Percentiles rank a stretch among this genome's conserved stretches.
These are phyloP conservation scores for Pleomassaria siparia DNA, from an alignment of 2,329 filamentous ascomycete species.

Conservation along the genomic window DNA sequence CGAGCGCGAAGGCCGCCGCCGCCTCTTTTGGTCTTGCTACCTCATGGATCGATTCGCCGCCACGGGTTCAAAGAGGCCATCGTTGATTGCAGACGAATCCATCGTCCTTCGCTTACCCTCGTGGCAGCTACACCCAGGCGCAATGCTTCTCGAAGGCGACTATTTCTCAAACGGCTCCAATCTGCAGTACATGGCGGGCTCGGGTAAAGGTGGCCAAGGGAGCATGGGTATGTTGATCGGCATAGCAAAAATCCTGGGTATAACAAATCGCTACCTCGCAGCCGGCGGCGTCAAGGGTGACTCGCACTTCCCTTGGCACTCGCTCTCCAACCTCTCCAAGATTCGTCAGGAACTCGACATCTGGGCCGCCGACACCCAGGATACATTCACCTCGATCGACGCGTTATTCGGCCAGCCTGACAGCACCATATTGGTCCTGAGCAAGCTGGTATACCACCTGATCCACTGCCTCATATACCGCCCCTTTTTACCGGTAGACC, in stretches of 20 bases:
- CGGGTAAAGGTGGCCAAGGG: conserved; percentile 70
- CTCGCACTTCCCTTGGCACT: conserved; percentile 89
- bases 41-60: conserved; percentile 81
- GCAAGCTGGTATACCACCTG: conserved; percentile 84
- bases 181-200: conserved; percentile 69
- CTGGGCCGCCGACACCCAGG: conserved; percentile 80
- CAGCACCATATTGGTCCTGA: conserved; percentile 75
- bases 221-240: conserved; percentile 81
- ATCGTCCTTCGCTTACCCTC: conserved; percentile 75
- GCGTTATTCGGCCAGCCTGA: conserved; percentile 75
- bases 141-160: conserved; percentile 70
- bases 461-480: conserved; percentile 86
- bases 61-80: conserved; percentile 78
- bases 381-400: conserved; percentile 75
- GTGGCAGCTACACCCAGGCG: conserved; percentile 65
- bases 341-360: conserved; percentile 82
- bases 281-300: conserved; percentile 86
- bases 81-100: conserved; percentile 75
- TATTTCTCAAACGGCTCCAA: conserved; percentile 81
- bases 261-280: conserved; percentile 80
- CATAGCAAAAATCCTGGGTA: conserved; percentile 78
- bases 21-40: conserved; percentile 90
- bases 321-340: conserved; percentile 80
- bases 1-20: conserved; percentile 74
- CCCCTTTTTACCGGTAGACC: conserved; percentile 81